These are phyloP conservation scores for Populus pruinosa DNA, from an alignment of 345 rosid species.

Conservation along the genomic window DNA sequence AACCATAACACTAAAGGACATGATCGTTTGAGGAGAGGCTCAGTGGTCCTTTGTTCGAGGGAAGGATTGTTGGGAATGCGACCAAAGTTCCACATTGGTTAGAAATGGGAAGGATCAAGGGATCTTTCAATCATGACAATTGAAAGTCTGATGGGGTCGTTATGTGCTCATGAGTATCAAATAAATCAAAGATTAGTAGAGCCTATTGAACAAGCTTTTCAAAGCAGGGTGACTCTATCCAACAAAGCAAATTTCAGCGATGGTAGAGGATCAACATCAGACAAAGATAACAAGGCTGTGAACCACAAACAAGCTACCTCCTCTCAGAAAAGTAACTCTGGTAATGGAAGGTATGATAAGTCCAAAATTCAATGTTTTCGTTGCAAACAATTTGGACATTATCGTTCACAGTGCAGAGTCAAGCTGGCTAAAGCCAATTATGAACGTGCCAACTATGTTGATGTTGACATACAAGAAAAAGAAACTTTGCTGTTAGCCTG, in stretches of 20 bases:
- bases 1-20: too few species aligned
- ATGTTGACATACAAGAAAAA: background rate
- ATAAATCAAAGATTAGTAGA: background rate
- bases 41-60: too few species aligned
- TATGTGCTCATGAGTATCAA: constrained; percentile 7
- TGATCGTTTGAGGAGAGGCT: too few species aligned
- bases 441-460: background rate
- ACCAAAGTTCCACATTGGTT: too few species aligned
- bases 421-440: background rate
- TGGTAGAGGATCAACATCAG: background rate
- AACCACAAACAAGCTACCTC: background rate
- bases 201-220: background rate
- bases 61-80: too few species aligned
- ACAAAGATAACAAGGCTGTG: background rate
- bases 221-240: background rate
- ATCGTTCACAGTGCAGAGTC: background rate
- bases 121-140: background rate
- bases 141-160: constrained; percentile 3
- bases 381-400: background rate
- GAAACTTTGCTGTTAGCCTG: background rate
- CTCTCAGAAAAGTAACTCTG: background rate
- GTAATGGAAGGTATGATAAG: background rate
- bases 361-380: background rate
- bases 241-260: too few species aligned
- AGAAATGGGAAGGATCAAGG: too few species aligned